Evolutionary conservation across 164 flowering plant genomes (phyloP).

Genomic region (Umbellularia californica): DNA sequence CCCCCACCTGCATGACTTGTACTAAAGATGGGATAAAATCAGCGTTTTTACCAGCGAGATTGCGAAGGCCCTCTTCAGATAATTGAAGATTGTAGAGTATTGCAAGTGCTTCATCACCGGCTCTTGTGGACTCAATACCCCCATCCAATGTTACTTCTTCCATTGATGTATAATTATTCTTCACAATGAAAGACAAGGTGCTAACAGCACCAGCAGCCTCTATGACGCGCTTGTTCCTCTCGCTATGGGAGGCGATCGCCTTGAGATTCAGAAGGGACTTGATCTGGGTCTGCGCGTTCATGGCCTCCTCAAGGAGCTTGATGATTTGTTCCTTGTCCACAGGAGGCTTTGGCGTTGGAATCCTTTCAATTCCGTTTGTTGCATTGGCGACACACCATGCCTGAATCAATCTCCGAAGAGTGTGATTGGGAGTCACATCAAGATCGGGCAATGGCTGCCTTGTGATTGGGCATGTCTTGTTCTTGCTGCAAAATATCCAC

Average conservation of each 20-base stretch:
- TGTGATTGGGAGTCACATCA: conserved; percentile 70
- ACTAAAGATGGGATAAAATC: conserved; percentile 39
- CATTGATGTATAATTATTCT: neutral
- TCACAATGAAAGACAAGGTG: conserved; percentile 41
- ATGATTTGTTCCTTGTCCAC: conserved; percentile 33
- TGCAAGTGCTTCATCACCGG: conserved; percentile 44
- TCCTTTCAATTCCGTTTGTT: conserved; percentile 42
- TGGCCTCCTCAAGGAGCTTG: conserved; percentile 39
- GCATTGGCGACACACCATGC: conserved; percentile 72
- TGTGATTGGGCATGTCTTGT: conserved; percentile 59
- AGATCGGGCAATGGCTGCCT: conserved; percentile 33
- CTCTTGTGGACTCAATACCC: conserved; percentile 7
- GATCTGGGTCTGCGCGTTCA: conserved; percentile 21
- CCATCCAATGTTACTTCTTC: conserved; percentile 9
- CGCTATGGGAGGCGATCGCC: conserved; percentile 32
- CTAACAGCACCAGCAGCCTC: conserved; percentile 47
- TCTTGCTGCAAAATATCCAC: conserved; percentile 57
- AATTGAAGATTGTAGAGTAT: conserved; percentile 39
- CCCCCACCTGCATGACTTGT: conserved; percentile 32
- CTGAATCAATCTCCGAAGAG: conserved; percentile 74
- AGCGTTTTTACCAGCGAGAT: conserved; percentile 16
- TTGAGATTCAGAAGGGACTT: conserved; percentile 36
- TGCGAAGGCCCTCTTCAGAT: conserved; percentile 33
- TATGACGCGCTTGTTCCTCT: conserved; percentile 34
- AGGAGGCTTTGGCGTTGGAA: conserved; percentile 67